phyloP scores from a whole-genome alignment of 208 protist genomes.

The Trichomonas vaginalis region DNA sequence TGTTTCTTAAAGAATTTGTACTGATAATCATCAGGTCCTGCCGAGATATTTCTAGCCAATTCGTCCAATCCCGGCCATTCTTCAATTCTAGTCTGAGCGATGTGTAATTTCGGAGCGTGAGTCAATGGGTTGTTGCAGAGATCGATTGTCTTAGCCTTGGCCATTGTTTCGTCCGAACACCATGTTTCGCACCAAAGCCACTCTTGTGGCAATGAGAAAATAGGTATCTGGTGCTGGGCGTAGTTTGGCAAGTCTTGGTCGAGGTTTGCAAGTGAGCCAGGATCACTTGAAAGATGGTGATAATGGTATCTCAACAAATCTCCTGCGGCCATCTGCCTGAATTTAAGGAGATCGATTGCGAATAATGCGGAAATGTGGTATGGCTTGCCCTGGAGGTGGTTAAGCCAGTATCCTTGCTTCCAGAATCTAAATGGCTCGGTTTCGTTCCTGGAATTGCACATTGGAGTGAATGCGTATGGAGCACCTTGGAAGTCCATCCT shows the following conservation, averaged over 20 bases:
- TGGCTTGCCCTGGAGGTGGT: slow-evolving; percentile 29
- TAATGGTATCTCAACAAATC: slow-evolving; percentile 39
- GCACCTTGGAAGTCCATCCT: slow-evolving; percentile 74
- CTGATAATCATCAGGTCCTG: neutral
- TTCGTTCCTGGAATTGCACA: slow-evolving; percentile 71
- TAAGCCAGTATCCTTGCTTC: slow-evolving; percentile 27
- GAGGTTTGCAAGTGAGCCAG: slow-evolving; percentile 33
- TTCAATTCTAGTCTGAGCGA: neutral
- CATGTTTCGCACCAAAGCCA: slow-evolving; percentile 52
- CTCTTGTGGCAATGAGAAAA: slow-evolving; percentile 46
- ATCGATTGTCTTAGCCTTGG: slow-evolving; percentile 46
- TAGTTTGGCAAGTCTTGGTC: slow-evolving; percentile 51
- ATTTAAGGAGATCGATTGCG: slow-evolving; percentile 43
- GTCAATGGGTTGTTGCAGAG: slow-evolving; percentile 53
- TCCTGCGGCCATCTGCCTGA: slow-evolving; percentile 33
- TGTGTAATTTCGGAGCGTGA: slow-evolving; percentile 46
- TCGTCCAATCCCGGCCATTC: slow-evolving; percentile 5
- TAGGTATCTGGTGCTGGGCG: slow-evolving; percentile 38
- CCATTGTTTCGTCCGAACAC: slow-evolving; percentile 35
- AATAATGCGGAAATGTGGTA: slow-evolving; percentile 50
- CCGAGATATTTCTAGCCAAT: neutral
- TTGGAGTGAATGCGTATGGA: slow-evolving; percentile 82
- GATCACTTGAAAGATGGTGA: slow-evolving; percentile 36
- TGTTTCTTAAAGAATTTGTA: neutral
- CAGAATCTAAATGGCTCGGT: slow-evolving; percentile 61